Percentiles rank a stretch among this genome's conserved stretches.
Evolutionary conservation across 345 rosid species (phyloP).

Genomic region (Citrus glauca): DNA sequence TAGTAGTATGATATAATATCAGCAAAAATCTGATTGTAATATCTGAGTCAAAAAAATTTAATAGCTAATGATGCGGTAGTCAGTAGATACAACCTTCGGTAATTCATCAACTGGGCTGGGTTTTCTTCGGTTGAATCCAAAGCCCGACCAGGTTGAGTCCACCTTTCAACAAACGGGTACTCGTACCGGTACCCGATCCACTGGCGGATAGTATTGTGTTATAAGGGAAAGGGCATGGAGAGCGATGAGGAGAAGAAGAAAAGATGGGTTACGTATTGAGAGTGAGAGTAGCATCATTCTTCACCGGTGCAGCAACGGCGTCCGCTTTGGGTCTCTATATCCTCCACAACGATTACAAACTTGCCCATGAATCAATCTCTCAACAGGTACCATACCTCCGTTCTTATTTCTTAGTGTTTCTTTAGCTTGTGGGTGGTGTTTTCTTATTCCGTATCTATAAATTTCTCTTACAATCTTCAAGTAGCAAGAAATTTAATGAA

Average conservation of each 20-base stretch:
- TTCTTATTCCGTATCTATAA: neutral
- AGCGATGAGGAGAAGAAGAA: constrained; percentile 4
- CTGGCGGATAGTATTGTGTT: neutral
- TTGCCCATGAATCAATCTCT: constrained; percentile 74
- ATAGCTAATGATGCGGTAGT: too few species aligned
- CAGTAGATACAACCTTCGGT: too few species aligned
- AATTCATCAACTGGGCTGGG: too few species aligned
- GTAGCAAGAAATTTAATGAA: neutral
- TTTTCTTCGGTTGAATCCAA: too few species aligned
- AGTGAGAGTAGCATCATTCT: constrained; percentile 92
- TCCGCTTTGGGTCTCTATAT: constrained; percentile 67
- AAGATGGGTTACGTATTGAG: constrained; percentile 83
- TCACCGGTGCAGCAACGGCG: constrained; percentile 85
- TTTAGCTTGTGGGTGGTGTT: neutral
- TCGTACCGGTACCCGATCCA: neutral
- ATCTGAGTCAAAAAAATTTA: too few species aligned
- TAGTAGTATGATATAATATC: too few species aligned
- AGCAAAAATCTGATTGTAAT: too few species aligned
- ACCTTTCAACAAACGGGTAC: too few species aligned
- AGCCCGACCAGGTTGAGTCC: too few species aligned
- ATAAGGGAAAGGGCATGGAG: neutral
- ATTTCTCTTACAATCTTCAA: neutral
- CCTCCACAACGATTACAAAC: constrained; percentile 81
- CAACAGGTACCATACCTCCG: constrained; percentile 50
- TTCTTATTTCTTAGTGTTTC: constrained; percentile 1